Base-by-base conservation (phyloP, 345 rosid species). In the Firmiana major region DNA sequence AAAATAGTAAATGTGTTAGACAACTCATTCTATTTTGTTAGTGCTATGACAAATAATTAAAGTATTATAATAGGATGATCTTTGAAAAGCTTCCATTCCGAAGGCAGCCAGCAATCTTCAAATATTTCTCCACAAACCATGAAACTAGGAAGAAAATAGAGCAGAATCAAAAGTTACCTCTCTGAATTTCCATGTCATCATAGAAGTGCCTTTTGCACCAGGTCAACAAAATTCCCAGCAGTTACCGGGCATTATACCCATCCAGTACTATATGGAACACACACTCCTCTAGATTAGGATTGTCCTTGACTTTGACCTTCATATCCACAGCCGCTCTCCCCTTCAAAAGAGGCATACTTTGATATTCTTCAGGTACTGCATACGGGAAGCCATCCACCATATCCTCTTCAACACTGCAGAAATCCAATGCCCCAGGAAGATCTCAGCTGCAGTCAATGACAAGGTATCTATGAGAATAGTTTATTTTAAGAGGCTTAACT, bases 371-470 rank as follows among this genome's bases (percentile, higher is more conserved):
- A 0, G 97, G 99, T 38, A 96, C 94, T 82, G 93, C 92, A 36
- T 85, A 93, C 0, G 98, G 98, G 83, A 96, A 96, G 88, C 92
- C 93, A 80, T 92, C 96, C 67, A 96, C 92, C 98, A 96, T 96
- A 75, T 93, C 99, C 97, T 96, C 99, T 90, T 96, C 99, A 87
- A 96, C 97, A 93, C 99, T 93, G 98, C 98, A 92, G 95, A 92
- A 92, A 94, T 71, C 89, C 91, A 94, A 94, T 93, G 94, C 99
- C 93, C 99, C 92, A 96, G 90, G 92, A 95, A 91, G 90, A 96
- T 96, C 99, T 96, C 98, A 93, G 98, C 99, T 96, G 99, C 97
- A 96, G 97, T 96, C 92, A 92, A 89, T 96, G 88, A 89, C 92
- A 91, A 91, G 83, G 85, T 91, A 78, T 86, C 79, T 86, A 91